Percentiles rank a stretch among this genome's conserved stretches.
Evolutionary conservation across 2,329 filamentous ascomycete genomes (phyloP).

Genomic region (Neonectria coccinea): DNA sequence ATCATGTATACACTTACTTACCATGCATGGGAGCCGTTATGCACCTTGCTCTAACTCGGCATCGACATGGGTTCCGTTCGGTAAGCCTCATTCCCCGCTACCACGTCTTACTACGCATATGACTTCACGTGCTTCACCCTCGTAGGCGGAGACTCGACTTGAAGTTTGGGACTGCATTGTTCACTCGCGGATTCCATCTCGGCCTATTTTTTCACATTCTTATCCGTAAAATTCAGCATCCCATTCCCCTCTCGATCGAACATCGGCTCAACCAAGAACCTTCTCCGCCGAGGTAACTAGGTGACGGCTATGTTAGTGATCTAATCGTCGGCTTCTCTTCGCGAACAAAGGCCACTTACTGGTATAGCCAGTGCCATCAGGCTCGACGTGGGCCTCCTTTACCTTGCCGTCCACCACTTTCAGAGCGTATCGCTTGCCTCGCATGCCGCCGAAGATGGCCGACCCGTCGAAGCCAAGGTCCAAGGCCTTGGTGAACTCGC

Average conservation of each 20-base stretch:
- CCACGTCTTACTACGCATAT: no score
- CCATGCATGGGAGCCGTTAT: neutral
- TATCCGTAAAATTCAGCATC: neutral
- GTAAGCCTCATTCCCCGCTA: neutral
- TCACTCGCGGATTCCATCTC: neutral
- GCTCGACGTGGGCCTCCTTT: conserved; percentile 83
- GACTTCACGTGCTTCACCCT: neutral
- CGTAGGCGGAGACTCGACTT: neutral
- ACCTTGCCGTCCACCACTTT: conserved; percentile 88
- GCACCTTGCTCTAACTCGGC: neutral
- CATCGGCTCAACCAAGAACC: conserved; percentile 53
- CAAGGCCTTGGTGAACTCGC: conserved; percentile 83
- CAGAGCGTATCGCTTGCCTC: conserved; percentile 90
- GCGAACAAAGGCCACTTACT: conserved; percentile 62
- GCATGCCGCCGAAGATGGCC: conserved; percentile 82
- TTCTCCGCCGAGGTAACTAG: conserved; percentile 65
- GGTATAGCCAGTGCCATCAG: conserved; percentile 85
- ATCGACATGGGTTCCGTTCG: neutral
- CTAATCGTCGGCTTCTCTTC: neutral
- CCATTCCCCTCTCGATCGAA: neutral
- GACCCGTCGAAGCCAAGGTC: conserved; percentile 82
- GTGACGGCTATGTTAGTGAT: conserved; percentile 5
- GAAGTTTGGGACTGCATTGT: neutral
- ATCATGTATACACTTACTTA: neutral
- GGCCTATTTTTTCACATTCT: neutral